Evolutionary conservation across 2,329 filamentous ascomycete species (phyloP), one percentile per base, ranked within the genome.

Genomic region (Sphaceloma murrayae): DNA sequence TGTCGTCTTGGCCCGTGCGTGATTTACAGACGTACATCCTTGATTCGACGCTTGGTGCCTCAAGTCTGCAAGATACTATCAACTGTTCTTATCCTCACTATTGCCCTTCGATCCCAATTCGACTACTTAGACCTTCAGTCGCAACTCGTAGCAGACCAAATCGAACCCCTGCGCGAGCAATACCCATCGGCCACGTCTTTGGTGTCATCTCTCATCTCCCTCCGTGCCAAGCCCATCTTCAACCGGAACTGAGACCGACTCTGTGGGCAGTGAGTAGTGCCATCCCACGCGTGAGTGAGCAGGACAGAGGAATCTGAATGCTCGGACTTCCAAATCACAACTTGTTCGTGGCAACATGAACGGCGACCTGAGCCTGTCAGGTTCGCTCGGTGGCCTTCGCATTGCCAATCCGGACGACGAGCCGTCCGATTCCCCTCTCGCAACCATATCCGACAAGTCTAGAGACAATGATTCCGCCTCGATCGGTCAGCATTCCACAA

Each of bases 401-500:
- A 96, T 98, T 64, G 89, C 91, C 57, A 98, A 96, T 64, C 89
- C 89, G 45, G 88, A 95, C 67, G 79, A 91, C 67, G 73, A 76
- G 49, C 30, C 34, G 45, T 51, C 53, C 49, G 53, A 62, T 45
- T 57, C 59, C 49, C 59, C 56, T 34, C 57, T 53, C 34, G 45
- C 57, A 46, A 49, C 56, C 43, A 43, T 57, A 4, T 11, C n/a
- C 7, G 19, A 22, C 9, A 30, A 17, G n/a, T 22, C 36, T 19
- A 40, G 27, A 9, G 42, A 45, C 18, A 34, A 18, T 51, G 45
- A 49, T 36, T 40, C 45, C 39, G 48, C 52, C 17, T 47, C 42
- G 48, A 53, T 30, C 46, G 55, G 42, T 11, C 42, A 45, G 16
- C 42, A 26, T 13, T 45, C 42, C 5, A 27, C 42, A 5, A 45